A percentile compares a stretch with the other conserved stretches of the same genome.
Conservation (phyloP, 352 stramenopile species). For the Thalassiosira hispida region DNA sequence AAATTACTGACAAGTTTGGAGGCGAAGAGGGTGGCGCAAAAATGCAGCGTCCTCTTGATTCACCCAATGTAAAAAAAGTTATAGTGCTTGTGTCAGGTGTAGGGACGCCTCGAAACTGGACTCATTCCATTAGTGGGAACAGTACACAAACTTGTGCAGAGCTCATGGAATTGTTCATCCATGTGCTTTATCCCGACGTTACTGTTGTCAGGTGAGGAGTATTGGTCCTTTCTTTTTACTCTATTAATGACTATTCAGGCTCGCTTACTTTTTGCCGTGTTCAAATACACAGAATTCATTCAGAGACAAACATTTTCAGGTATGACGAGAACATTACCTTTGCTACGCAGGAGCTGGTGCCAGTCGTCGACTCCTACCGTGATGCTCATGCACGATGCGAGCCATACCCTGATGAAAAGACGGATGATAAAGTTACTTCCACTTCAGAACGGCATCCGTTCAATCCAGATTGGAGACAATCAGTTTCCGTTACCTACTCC, state of each 20-base stretch:
- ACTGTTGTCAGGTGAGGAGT: slow-evolving; percentile 87
- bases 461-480: slow-evolving; percentile 91
- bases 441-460: slow-evolving; percentile 79
- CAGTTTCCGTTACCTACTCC: slow-evolving; percentile 95
- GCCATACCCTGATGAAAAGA: slow-evolving; percentile 77
- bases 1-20: slow-evolving; percentile 70
- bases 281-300: slow-evolving; percentile 93
- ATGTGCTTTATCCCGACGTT: slow-evolving; percentile 91
- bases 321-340: slow-evolving; percentile 96
- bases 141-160: slow-evolving; percentile 93
- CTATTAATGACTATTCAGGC: neutral
- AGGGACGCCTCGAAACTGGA: slow-evolving; percentile 93
- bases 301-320: slow-evolving; percentile 93
- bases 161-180: slow-evolving; percentile 93
- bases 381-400: slow-evolving; percentile 88
- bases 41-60: slow-evolving; percentile 40
- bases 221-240: neutral
- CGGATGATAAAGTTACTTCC: slow-evolving; percentile 57
- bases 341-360: slow-evolving; percentile 94
- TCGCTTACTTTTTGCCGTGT: neutral
- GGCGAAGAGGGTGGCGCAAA: slow-evolving; percentile 14
- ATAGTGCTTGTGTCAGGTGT: slow-evolving; percentile 95
- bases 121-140: slow-evolving; percentile 92
- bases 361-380: slow-evolving; percentile 92
- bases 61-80: slow-evolving; percentile 89